Conservation (phyloP, 352 stramenopile genomes). For the Globisporangium viniferum region DNA sequence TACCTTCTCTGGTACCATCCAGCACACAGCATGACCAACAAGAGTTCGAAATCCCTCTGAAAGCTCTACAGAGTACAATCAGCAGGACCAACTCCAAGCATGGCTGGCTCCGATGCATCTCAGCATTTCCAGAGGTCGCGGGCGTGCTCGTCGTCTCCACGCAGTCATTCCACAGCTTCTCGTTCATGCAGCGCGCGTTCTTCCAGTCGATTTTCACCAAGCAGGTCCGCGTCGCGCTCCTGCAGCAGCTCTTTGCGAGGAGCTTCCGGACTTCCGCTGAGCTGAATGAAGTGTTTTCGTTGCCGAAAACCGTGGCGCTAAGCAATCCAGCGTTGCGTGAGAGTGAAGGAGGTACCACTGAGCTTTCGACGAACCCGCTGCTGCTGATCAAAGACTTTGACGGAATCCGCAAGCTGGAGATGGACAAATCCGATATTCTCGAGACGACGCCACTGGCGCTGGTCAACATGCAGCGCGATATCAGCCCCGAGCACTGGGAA, state of each 20-base stretch:
- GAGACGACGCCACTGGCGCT: conserved; percentile 39
- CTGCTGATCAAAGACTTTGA: conserved; percentile 29
- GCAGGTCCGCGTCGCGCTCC: conserved; percentile 15
- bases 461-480: conserved; percentile 32
- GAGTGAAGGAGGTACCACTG: neutral
- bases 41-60: neutral
- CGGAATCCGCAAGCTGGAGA: conserved; percentile 32
- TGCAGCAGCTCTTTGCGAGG: conserved; percentile 17
- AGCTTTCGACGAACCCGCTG: conserved; percentile 14
- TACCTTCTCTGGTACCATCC: neutral
- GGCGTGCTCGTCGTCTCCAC: conserved; percentile 22
- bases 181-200: conserved; percentile 29
- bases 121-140: conserved; percentile 20
- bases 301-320: conserved; percentile 13
- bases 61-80: neutral
- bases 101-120: conserved; percentile 24
- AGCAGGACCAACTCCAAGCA: neutral
- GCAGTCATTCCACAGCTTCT: conserved; percentile 30
- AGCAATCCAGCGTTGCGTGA: neutral
- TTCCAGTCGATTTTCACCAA: conserved; percentile 22
- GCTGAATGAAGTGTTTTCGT: conserved; percentile 5
- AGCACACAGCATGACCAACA: neutral
- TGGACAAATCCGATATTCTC: conserved; percentile 30
- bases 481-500: conserved; percentile 31
- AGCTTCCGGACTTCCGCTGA: conserved; percentile 2